Base-by-base conservation (phyloP, 768 basidiomycete species). In the Kwoniella dejecticola region DNA sequence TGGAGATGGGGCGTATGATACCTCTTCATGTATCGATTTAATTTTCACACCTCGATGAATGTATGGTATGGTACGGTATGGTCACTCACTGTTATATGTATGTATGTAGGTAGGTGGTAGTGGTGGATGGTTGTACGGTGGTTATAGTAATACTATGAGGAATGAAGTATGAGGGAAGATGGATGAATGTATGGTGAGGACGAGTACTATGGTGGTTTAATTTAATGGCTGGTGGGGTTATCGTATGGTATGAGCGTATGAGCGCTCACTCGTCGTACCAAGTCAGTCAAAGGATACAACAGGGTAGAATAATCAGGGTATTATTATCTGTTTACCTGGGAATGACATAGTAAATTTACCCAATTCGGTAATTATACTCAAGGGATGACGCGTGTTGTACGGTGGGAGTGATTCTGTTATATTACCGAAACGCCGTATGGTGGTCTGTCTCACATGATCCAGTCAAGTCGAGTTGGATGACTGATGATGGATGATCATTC, bases 171-270 rank as follows among this genome's bases (percentile, higher is more conserved):
- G 23, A 33, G 44, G 48, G 26, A 41, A 47, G 55, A n/a, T 26
- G 27, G 27, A 29, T 21, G 57, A 23, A 48, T 57, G 56, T 57
- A 57, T 57, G 56, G 56, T 57, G 56, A 36, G 23, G 21, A 57
- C 31, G 38, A 30, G 26, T 46, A 46, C 29, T 40, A 57, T 46
- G 46, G 56, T 57, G 56, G n/a, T n/a, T n/a, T n/a, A n/a, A n/a
- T n/a, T n/a, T n/a, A 19, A n/a, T 13, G 29, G n/a, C 44, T 12
- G 17, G 29, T 17, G 42, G 41, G 54, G 54, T 45, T 56, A 45
- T 56, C 13, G 41, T 31, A 30, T 36, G 23, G 33, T n/a, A 12
- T 46, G 23, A 26, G 53, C 52, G 36, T 10, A 13, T 40, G n/a
- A 26, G 11, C 29, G 40, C 52, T 36, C 31, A 36, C 33, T 23